Conservation (phyloP, 2,329 filamentous ascomycete genomes). For the Sporothrix protearum region DNA sequence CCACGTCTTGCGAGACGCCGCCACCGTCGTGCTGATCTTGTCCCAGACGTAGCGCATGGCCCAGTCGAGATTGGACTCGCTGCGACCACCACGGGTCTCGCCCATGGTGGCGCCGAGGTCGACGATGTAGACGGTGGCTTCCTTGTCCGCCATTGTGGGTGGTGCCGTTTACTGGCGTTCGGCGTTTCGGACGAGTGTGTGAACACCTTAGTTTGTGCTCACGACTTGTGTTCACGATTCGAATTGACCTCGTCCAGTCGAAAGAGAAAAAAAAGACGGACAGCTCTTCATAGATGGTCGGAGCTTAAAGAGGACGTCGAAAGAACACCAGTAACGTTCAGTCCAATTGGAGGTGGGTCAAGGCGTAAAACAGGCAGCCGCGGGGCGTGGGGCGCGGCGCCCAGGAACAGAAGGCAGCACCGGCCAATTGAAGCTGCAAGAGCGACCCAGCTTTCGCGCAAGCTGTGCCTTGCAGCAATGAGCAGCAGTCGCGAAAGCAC, state of each 20-base stretch:
- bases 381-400: not conserved
- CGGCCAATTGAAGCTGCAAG: not conserved
- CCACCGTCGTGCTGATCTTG: slow-evolving; percentile 72
- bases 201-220: not conserved
- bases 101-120: slow-evolving; percentile 87
- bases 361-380: slow-evolving; percentile 19
- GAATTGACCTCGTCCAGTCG: not conserved
- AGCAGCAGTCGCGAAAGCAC: slow-evolving; percentile 27
- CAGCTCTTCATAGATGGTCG: not conserved
- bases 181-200: not conserved
- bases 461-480: not conserved
- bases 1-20: slow-evolving; percentile 65
- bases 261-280: not conserved
- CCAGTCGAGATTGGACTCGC: slow-evolving; percentile 81
- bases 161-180: not conserved
- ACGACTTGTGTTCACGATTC: not conserved
- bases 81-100: slow-evolving; percentile 64
- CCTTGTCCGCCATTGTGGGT: slow-evolving; percentile 76
- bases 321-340: slow-evolving; percentile 3
- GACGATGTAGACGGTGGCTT: slow-evolving; percentile 87
- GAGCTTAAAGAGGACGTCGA: not conserved
- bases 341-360: slow-evolving; percentile 19
- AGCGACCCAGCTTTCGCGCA: not conserved
- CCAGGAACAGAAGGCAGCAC: slow-evolving; percentile 13
- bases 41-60: slow-evolving; percentile 93